phyloP scores from a whole-genome alignment of 768 basidiomycete genomes.

The Leccinum incarnatum region DNA sequence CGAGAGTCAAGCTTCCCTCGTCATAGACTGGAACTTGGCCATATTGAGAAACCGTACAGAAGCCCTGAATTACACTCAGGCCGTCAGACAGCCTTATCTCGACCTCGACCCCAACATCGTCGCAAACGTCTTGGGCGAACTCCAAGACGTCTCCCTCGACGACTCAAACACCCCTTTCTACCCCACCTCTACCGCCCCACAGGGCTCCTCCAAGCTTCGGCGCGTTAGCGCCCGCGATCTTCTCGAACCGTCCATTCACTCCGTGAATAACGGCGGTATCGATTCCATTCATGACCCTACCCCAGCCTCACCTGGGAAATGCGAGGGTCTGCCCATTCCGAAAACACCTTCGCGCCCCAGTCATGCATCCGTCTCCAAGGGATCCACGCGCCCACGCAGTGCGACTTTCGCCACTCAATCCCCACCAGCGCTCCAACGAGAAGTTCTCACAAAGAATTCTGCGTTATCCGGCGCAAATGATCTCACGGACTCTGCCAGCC shows the following conservation, averaged over 20 bases:
- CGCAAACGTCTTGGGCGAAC: constrained; percentile 20
- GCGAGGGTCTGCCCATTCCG: constrained; percentile 8
- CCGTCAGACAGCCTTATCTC: constrained; percentile 24
- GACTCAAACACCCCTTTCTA: constrained; percentile 11
- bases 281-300: constrained; percentile 3
- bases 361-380: constrained; percentile 16
- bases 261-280: constrained; percentile 3
- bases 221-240: constrained; percentile 25
- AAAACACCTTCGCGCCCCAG: constrained; percentile 22
- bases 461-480: not conserved
- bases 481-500: not conserved
- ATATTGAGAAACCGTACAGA: constrained; percentile 35
- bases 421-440: constrained; percentile 4
- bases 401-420: constrained; percentile 10
- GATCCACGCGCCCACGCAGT: constrained; percentile 17
- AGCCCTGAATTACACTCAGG: constrained; percentile 3
- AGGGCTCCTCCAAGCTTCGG: constrained; percentile 7
- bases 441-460: constrained; percentile 3
- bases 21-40: constrained; percentile 49
- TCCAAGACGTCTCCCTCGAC: constrained; percentile 15
- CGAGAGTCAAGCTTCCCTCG: constrained; percentile 51
- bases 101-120: constrained; percentile 26
- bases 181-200: constrained; percentile 3
- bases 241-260: constrained; percentile 17
- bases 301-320: constrained; percentile 10